Evolutionary conservation across 1,139 yeast genomes (phyloP).

Genomic region (Trichomonascaceae sp.): DNA sequence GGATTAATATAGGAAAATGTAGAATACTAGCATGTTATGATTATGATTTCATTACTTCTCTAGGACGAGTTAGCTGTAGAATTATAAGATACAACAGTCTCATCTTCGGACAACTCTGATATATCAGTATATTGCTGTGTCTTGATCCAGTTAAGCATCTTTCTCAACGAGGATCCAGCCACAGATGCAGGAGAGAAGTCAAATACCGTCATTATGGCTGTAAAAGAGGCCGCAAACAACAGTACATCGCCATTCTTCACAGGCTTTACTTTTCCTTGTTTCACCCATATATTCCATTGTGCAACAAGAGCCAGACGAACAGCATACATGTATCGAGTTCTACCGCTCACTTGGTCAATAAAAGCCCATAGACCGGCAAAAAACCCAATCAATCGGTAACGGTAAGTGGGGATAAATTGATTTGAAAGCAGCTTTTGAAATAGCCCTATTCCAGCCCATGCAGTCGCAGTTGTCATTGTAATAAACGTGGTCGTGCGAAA

Average conservation of each 20-base stretch:
- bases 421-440: constrained; percentile 30
- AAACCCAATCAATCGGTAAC: constrained; percentile 36
- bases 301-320: constrained; percentile 34
- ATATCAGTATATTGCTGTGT: constrained; percentile 27
- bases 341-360: constrained; percentile 32
- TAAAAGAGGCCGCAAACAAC: constrained; percentile 32
- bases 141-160: constrained; percentile 31
- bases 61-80: background rate
- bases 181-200: constrained; percentile 33
- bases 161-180: constrained; percentile 30
- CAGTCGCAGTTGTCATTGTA: constrained; percentile 34
- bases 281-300: constrained; percentile 32
- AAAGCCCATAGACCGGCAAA: constrained; percentile 38
- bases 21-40: too few relatives aligned
- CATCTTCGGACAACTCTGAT: constrained; percentile 11
- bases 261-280: constrained; percentile 23
- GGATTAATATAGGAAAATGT: constrained; percentile 12
- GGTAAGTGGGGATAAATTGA: constrained; percentile 28
- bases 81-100: background rate
- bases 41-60: background rate
- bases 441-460: constrained; percentile 38
- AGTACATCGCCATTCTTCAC: constrained; percentile 30
- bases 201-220: constrained; percentile 31
- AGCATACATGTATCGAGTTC: constrained; percentile 33
- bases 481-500: constrained; percentile 31